Percentiles rank a stretch among this genome's conserved stretches.
These are phyloP conservation scores for Whalleya microplaca DNA, from an alignment of 2,329 filamentous ascomycete species.

Conservation along the genomic window DNA sequence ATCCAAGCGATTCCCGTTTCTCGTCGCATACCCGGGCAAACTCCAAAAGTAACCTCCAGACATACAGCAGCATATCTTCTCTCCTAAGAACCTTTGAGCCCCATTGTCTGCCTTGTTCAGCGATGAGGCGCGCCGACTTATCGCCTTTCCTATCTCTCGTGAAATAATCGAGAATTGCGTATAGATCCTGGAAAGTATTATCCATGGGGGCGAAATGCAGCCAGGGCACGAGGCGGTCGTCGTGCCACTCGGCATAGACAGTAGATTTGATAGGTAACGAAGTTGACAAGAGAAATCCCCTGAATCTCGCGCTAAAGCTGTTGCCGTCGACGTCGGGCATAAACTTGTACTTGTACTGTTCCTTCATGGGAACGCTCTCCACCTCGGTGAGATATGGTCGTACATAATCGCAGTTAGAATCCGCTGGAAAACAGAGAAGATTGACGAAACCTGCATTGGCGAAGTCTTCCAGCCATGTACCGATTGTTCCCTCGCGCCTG, in stretches of 20 bases:
- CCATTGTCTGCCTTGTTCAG: constrained; percentile 55
- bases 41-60: constrained; percentile 53
- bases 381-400: constrained; percentile 28
- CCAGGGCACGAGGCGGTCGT: constrained; percentile 63
- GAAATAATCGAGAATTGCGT: constrained; percentile 61
- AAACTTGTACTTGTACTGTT: constrained; percentile 53
- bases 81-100: constrained; percentile 54
- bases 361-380: constrained; percentile 33
- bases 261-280: constrained; percentile 64
- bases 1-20: constrained; percentile 35
- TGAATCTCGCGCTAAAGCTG: constrained; percentile 53
- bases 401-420: constrained; percentile 33
- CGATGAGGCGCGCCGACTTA: constrained; percentile 52
- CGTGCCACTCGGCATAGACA: constrained; percentile 68
- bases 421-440: constrained; percentile 35
- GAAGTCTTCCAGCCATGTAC: constrained; percentile 32
- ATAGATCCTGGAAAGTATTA: constrained; percentile 60
- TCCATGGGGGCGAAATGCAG: constrained; percentile 66
- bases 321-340: constrained; percentile 65
- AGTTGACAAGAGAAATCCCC: constrained; percentile 57
- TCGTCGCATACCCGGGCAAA: constrained; percentile 44
- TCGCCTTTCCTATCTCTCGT: constrained; percentile 48
- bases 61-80: constrained; percentile 61
- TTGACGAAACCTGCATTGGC: constrained; percentile 35
- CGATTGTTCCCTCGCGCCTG: constrained; percentile 34